A percentile compares a stretch with the other conserved stretches of the same genome.
These are phyloP conservation scores for Xylariales sp. DNA, from an alignment of 2,329 filamentous ascomycete species.

Conservation along the genomic window DNA sequence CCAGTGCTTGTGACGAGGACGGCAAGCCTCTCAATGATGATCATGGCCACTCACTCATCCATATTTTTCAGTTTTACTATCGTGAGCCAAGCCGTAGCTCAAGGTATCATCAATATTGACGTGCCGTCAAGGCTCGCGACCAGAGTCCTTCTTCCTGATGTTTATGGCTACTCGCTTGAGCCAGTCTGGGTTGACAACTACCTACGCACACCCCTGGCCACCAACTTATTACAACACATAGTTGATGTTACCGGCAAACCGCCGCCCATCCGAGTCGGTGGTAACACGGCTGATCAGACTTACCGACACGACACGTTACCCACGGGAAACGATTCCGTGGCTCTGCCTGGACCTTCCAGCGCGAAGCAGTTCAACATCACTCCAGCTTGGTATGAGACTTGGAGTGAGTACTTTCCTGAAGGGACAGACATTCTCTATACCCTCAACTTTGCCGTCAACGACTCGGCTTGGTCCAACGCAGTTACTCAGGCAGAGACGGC, in stretches of 20 bases:
- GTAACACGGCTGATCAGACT: constrained; percentile 31
- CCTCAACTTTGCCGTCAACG: constrained; percentile 28
- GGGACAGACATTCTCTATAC: constrained; percentile 28
- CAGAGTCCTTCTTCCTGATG: constrained; percentile 22
- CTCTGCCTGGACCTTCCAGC: constrained; percentile 17
- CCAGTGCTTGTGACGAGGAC: neutral
- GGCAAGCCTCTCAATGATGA: neutral
- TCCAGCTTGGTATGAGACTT: constrained; percentile 26
- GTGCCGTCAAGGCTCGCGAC: constrained; percentile 21
- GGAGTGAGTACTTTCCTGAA: constrained; percentile 27
- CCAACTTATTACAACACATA: constrained; percentile 22
- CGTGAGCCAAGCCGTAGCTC: neutral
- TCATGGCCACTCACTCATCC: neutral
- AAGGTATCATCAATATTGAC: constrained; percentile 14
- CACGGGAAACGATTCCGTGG: constrained; percentile 23
- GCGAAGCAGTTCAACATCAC: constrained; percentile 28
- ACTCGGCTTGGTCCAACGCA: constrained; percentile 23
- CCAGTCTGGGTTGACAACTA: constrained; percentile 29
- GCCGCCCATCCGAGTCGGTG: constrained; percentile 28
- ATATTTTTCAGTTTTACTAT: neutral
- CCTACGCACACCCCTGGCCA: constrained; percentile 22
- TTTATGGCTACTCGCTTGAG: constrained; percentile 30
- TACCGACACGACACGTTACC: constrained; percentile 23
- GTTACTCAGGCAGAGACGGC: constrained; percentile 25
- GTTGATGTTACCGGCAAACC: constrained; percentile 24